Conservation (phyloP, 2,329 filamentous ascomycete genomes). For the Cladosporium velox region DNA sequence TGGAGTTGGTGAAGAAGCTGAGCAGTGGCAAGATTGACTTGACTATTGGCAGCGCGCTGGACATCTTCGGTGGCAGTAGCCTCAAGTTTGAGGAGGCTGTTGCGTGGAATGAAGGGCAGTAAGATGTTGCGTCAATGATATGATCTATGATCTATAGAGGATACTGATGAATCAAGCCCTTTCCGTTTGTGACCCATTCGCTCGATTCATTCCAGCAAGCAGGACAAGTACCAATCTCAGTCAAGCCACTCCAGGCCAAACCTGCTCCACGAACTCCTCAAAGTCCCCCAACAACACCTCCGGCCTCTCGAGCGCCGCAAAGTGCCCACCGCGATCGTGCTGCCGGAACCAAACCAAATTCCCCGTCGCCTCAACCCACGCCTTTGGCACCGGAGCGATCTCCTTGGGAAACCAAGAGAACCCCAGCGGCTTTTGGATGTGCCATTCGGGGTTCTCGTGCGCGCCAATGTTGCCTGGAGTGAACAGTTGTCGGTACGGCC, state of each 20-base stretch:
- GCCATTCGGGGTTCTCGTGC: slow-evolving; percentile 27
- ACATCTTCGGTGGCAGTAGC: slow-evolving; percentile 88
- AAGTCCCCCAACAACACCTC: slow-evolving; percentile 19
- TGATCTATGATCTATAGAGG: background rate
- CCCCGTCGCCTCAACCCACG: slow-evolving; percentile 38
- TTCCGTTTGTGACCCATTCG: background rate
- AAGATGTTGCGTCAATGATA: background rate
- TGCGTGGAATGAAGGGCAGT: slow-evolving; percentile 68
- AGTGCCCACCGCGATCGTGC: slow-evolving; percentile 45
- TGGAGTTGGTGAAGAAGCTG: slow-evolving; percentile 76
- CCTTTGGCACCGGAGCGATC: slow-evolving; percentile 41
- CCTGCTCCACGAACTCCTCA: slow-evolving; percentile 3
- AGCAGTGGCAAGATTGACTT: slow-evolving; percentile 84
- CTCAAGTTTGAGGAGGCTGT: slow-evolving; percentile 90
- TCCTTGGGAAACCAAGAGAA: slow-evolving; percentile 50
- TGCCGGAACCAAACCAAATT: slow-evolving; percentile 41
- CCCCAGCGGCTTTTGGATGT: slow-evolving; percentile 45
- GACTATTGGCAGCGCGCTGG: slow-evolving; percentile 93
- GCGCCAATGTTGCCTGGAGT: slow-evolving; percentile 28
- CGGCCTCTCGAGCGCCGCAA: slow-evolving; percentile 37
- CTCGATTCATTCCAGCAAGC: background rate
- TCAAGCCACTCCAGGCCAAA: background rate
- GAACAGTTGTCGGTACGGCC: slow-evolving; percentile 45
- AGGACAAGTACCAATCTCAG: background rate
- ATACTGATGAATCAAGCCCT: background rate